Percentiles rank a stretch among this genome's conserved stretches.
These are phyloP conservation scores for Patellifolia procumbens DNA, from an alignment of 179 eudicot species.

Conservation along the genomic window DNA sequence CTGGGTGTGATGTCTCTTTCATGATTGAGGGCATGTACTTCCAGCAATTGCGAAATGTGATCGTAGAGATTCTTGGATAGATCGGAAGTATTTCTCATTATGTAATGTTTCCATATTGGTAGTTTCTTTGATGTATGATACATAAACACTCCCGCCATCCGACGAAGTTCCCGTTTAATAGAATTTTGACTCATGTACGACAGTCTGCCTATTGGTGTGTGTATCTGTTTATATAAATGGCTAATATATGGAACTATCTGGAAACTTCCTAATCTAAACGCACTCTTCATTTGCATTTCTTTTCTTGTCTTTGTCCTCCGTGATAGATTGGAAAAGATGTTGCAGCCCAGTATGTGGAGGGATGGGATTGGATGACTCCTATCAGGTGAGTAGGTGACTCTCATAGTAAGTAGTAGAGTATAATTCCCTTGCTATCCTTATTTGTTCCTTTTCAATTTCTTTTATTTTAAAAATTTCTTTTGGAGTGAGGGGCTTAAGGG, in stretches of 20 bases:
- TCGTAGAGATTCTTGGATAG: background rate
- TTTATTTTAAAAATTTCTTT: background rate
- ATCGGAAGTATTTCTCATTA: background rate
- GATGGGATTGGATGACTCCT: conserved; percentile 99
- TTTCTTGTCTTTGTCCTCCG: conserved; percentile 12
- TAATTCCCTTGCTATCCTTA: background rate
- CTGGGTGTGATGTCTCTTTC: background rate
- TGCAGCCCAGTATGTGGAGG: conserved; percentile 93
- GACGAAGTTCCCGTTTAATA: background rate
- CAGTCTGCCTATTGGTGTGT: background rate
- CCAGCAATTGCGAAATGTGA: background rate
- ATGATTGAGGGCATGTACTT: background rate
- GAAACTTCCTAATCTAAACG: conserved; percentile 1
- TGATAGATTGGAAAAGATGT: conserved; percentile 95
- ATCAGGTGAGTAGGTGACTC: conserved; percentile 87
- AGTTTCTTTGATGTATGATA: background rate
- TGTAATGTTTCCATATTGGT: background rate
- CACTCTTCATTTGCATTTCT: conserved; percentile 3
- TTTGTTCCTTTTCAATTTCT: background rate
- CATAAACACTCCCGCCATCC: background rate
- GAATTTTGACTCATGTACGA: background rate
- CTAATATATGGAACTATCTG: conserved; percentile 13
- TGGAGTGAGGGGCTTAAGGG: background rate
- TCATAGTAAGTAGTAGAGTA: conserved; percentile 13
- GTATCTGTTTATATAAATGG: conserved; percentile 11